Conservation (phyloP, 805 yeast genomes). For the Citeromyces nyonsensis region DNA sequence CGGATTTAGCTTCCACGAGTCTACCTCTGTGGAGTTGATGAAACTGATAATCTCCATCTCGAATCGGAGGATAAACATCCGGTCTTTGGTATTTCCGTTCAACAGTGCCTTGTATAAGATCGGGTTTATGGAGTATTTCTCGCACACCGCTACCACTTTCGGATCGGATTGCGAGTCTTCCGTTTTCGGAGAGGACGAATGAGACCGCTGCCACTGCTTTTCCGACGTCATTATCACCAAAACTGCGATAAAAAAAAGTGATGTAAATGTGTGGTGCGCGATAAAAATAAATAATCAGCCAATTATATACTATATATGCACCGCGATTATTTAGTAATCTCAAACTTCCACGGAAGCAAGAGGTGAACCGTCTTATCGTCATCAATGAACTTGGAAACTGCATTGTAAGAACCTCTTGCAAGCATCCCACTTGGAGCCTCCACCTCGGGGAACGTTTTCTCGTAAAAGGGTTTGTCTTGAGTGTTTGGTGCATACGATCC, state of each 20-base stretch:
- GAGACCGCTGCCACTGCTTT: too few relatives aligned
- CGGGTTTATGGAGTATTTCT: conserved; percentile 6
- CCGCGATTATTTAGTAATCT: conserved; percentile 40
- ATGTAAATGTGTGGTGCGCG: too few relatives aligned
- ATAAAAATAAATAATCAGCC: too few relatives aligned
- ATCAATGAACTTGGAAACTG: conserved; percentile 70
- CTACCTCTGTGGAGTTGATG: conserved; percentile 20
- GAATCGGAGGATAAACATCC: conserved; percentile 29
- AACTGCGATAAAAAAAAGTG: too few relatives aligned
- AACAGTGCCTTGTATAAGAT: conserved; percentile 18
- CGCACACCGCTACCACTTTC: conserved; percentile 7
- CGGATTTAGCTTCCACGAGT: conserved; percentile 28
- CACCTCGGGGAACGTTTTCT: conserved; percentile 47
- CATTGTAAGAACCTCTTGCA: conserved; percentile 78
- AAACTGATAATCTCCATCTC: conserved; percentile 32
- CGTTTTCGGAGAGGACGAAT: too few relatives aligned
- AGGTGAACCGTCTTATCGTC: conserved; percentile 71
- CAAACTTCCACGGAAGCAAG: conserved; percentile 73
- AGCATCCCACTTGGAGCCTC: conserved; percentile 87
- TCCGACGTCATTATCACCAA: too few relatives aligned
- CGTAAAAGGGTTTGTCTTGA: conserved; percentile 65
- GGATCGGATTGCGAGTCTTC: too few relatives aligned
- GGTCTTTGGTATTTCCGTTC: conserved; percentile 21
- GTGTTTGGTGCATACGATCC: conserved; percentile 91
- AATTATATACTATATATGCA: too few relatives aligned